Evolutionary conservation across 169 alveolate species (phyloP), one percentile per base, ranked within the genome.

Genomic region (Eimeria sp.): DNA sequence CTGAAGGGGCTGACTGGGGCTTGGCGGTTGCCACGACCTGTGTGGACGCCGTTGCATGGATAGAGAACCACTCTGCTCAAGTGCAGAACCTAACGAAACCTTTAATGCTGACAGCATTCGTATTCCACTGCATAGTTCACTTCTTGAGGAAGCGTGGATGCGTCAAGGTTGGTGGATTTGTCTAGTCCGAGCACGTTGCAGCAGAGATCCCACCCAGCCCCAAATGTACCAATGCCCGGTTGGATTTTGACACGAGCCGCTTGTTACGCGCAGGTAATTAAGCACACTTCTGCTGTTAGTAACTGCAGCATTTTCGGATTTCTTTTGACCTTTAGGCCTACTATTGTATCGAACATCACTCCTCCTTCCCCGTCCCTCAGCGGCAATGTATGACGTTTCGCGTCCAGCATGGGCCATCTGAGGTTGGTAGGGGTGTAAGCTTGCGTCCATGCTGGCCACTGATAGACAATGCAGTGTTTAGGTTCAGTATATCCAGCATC

Each of bases 1-100:
- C 83, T 74, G 33, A 56, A 23, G 83, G 25, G 58, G 83, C 83
- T 33, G 58, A 58, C 83, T 74, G 83, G 58, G 54, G 83, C 78
- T 68, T 68, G 46, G 52, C 49, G 49, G 78, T 13, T 4, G 20
- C 10, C 30, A 20, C 74, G 43, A 64, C 16, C 74, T n/a, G 74
- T n/a, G 40, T 64, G 27, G 20, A 68, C 52, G 78, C 78, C 33
- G 78, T 52, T 30, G 78, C 78, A 9, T 68, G 78, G 8, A 68
- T 25, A 56, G 71, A 62, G 71, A 20, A 2, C 43, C 76, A 66
- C 20, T 8, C 43, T 9, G 43, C 27, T n/a, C 33, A 33, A 14
- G 49, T 68, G 49, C 49, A 68, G 49, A 23, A 9, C 1, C 78
- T 33, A 33, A 68, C 43, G 30, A 64, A 4, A n/a, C 37, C 3